Conservation (phyloP, 345 rosid genomes). For the Linum tenue region DNA sequence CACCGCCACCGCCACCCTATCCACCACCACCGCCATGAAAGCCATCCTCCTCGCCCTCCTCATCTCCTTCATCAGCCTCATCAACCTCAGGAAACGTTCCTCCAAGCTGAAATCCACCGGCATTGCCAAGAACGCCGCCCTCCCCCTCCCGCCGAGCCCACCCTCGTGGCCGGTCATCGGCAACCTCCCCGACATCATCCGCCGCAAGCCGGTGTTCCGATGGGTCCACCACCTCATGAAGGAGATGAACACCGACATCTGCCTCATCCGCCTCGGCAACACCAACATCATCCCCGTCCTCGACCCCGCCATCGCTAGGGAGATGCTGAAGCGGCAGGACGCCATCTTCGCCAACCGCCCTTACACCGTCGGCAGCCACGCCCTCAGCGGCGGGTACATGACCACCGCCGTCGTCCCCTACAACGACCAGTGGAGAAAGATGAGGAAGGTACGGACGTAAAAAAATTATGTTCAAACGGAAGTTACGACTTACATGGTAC, state of each 20-base stretch:
- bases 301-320: conserved; percentile 31
- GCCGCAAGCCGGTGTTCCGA: conserved; percentile 23
- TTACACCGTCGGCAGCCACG: conserved; percentile 23
- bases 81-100: not conserved
- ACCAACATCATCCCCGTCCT: conserved; percentile 33
- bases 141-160: conserved; percentile 34
- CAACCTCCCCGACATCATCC: conserved; percentile 26
- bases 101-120: not conserved
- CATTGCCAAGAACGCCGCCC: not conserved
- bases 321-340: conserved; percentile 32
- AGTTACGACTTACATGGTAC: too few relatives aligned
- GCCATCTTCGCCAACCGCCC: conserved; percentile 19
- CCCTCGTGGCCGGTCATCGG: conserved; percentile 35
- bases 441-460: conserved; percentile 18
- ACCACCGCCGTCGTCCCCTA: conserved; percentile 18
- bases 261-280: conserved; percentile 33
- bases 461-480: too few relatives aligned
- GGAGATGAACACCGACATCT: conserved; percentile 34
- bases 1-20: not conserved
- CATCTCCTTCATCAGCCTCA: not conserved
- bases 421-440: conserved; percentile 44
- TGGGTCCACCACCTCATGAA: conserved; percentile 43
- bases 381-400: conserved; percentile 14
- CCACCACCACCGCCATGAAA: not conserved
- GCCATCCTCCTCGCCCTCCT: not conserved